Conservation (phyloP, 129 eudicot species). For the Solidago caesia region DNA sequence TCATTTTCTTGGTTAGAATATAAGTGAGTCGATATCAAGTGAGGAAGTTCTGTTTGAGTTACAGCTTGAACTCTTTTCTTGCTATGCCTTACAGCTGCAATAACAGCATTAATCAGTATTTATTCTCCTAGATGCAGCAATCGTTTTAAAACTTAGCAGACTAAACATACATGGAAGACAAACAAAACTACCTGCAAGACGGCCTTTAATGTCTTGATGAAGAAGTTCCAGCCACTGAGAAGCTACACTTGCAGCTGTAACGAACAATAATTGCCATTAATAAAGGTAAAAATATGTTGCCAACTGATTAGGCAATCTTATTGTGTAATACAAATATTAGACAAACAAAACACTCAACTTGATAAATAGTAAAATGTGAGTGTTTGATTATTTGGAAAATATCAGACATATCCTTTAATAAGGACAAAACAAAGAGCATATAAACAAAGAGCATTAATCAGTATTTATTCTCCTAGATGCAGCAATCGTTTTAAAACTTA, state of each 20-base stretch:
- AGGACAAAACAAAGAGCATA: background rate
- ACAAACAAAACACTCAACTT: background rate
- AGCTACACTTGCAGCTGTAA: slow-evolving; percentile 87
- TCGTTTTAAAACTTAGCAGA: background rate
- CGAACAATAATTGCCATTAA: slow-evolving; percentile 5
- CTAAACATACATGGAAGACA: background rate
- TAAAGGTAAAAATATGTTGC: background rate
- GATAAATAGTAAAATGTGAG: background rate
- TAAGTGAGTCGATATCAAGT: slow-evolving; percentile 61
- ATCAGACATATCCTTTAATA: background rate
- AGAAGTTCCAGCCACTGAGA: slow-evolving; percentile 88
- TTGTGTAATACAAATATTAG: background rate
- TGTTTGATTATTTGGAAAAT: background rate
- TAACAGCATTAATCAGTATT: slow-evolving; percentile 19
- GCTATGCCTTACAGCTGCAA: slow-evolving; percentile 76
- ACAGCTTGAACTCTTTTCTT: slow-evolving; percentile 78
- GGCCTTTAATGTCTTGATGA: slow-evolving; percentile 82
- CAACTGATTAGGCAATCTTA: background rate
- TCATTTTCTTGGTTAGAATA: slow-evolving; percentile 48
- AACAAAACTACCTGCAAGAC: slow-evolving; percentile 63
- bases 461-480: slow-evolving; percentile 11
- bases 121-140: slow-evolving; percentile 1
- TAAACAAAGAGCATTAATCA: slow-evolving; percentile 7
- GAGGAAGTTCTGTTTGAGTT: slow-evolving; percentile 33
- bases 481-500: background rate